Percentiles rank a stretch among this genome's conserved stretches.
Conservation (phyloP, 495 filamentous ascomycete genomes). For the Margaritispora aquatica region DNA sequence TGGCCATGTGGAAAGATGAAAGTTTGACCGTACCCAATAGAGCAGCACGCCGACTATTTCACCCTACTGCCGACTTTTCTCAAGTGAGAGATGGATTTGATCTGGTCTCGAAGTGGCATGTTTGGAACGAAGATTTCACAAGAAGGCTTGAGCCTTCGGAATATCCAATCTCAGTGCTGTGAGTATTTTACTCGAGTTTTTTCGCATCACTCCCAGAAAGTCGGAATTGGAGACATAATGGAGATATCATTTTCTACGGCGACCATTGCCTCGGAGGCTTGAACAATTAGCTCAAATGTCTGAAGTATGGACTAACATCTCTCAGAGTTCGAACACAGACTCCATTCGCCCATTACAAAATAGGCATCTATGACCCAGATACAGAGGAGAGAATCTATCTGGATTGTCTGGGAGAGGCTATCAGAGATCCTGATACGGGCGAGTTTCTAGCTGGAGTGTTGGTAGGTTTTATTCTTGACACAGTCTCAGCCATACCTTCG, state of each 20-base stretch:
- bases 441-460: conserved; percentile 63
- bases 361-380: conserved; percentile 52
- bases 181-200: too few species aligned
- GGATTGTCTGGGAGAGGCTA: conserved; percentile 52
- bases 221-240: too few species aligned
- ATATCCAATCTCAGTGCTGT: conserved; percentile 55
- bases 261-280: too few species aligned
- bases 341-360: conserved; percentile 42
- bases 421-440: conserved; percentile 52
- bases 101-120: conserved; percentile 43
- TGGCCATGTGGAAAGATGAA: conserved; percentile 68
- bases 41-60: conserved; percentile 48
- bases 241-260: too few species aligned
- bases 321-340: conserved; percentile 46
- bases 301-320: too few species aligned
- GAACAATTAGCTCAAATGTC: too few species aligned
- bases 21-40: conserved; percentile 59
- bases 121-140: conserved; percentile 58
- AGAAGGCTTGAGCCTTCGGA: conserved; percentile 47
- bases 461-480: too few species aligned
- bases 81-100: conserved; percentile 41
- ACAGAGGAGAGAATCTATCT: conserved; percentile 40
- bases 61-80: conserved; percentile 33
- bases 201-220: too few species aligned
- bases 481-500: too few species aligned